Evolutionary conservation across 2,329 filamentous ascomycete species (phyloP).

Genomic region (Stagonosporopsis vannaccii): DNA sequence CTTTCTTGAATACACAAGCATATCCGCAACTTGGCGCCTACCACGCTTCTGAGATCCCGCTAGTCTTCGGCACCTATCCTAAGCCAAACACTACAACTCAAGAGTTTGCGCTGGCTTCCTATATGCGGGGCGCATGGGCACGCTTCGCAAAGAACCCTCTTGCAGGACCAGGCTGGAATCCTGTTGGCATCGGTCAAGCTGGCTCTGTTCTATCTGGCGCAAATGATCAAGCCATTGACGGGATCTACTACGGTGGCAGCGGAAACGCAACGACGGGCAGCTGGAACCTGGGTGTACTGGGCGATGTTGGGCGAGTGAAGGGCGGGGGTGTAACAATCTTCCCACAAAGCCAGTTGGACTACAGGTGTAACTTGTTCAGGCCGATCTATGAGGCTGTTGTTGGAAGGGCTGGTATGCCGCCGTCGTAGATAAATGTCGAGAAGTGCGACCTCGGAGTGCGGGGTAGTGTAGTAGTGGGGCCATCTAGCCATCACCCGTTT

Average conservation of each 20-base stretch:
- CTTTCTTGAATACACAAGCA: conserved; percentile 33
- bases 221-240: conserved; percentile 17
- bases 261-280: conserved; percentile 15
- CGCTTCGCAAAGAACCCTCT: conserved; percentile 38
- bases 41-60: conserved; percentile 33
- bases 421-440: not conserved
- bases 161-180: conserved; percentile 36
- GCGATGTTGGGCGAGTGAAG: conserved; percentile 25
- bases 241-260: conserved; percentile 9
- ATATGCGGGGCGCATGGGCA: conserved; percentile 37
- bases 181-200: conserved; percentile 24
- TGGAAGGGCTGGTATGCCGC: conserved; percentile 22
- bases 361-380: conserved; percentile 24
- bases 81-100: conserved; percentile 26
- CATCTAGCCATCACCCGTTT: not conserved
- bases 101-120: conserved; percentile 26
- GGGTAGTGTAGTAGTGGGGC: conserved; percentile 5
- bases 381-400: conserved; percentile 26
- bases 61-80: conserved; percentile 35
- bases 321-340: conserved; percentile 27
- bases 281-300: conserved; percentile 29
- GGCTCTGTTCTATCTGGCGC: conserved; percentile 23
- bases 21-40: conserved; percentile 26
- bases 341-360: conserved; percentile 25
- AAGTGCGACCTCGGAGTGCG: conserved; percentile 12